Evolutionary conservation across 352 stramenopile genomes (phyloP).

Genomic region (Plasmopara muralis): DNA sequence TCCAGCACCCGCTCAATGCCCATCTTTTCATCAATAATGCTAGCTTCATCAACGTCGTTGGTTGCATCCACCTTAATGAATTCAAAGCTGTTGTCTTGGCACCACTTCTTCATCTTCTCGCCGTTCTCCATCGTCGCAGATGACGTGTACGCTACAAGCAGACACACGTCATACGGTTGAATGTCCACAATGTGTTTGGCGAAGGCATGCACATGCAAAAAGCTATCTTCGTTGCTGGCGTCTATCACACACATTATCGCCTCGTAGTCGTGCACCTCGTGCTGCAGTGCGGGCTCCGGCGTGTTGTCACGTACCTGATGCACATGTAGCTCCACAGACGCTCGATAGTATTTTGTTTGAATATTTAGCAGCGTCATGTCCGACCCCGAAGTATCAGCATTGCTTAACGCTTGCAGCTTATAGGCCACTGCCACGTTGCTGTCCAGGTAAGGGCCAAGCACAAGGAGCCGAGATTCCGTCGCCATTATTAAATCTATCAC

Average conservation of each 20-base stretch:
- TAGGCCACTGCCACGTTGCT: slow-evolving; percentile 17
- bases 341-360: slow-evolving; percentile 67
- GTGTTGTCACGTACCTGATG: slow-evolving; percentile 38
- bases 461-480: slow-evolving; percentile 30
- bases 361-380: slow-evolving; percentile 31
- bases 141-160: slow-evolving; percentile 35
- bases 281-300: slow-evolving; percentile 24
- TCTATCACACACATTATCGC: slow-evolving; percentile 56
- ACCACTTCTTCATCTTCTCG: slow-evolving; percentile 41
- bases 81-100: slow-evolving; percentile 57
- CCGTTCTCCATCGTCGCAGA: slow-evolving; percentile 20
- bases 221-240: slow-evolving; percentile 28
- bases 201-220: slow-evolving; percentile 35
- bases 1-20: slow-evolving; percentile 69
- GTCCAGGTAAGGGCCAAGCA: slow-evolving; percentile 33
- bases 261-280: slow-evolving; percentile 49
- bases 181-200: slow-evolving; percentile 44
- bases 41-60: not conserved
- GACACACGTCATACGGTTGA: slow-evolving; percentile 47
- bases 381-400: not conserved
- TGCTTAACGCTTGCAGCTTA: slow-evolving; percentile 34
- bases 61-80: slow-evolving; percentile 32
- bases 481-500: slow-evolving; percentile 4
- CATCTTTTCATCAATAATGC: slow-evolving; percentile 30
- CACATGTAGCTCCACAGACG: slow-evolving; percentile 43